These are phyloP conservation scores for Neonectria coccinea DNA, from an alignment of 2,329 filamentous ascomycete species.

Conservation along the genomic window DNA sequence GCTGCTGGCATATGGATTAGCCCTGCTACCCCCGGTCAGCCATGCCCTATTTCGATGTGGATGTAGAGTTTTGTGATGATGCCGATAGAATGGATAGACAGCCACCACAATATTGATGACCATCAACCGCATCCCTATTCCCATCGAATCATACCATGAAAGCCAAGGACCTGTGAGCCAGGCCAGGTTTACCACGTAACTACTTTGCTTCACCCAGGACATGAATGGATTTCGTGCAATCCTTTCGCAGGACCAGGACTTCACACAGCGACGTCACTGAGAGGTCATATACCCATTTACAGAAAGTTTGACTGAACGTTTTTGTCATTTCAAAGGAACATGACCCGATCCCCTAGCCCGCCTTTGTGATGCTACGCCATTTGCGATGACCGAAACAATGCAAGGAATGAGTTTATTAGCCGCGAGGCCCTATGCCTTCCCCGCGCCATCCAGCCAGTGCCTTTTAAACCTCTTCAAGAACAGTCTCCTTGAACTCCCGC, in stretches of 20 bases:
- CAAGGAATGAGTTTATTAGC: slow-evolving; percentile 52
- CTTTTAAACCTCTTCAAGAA: slow-evolving; percentile 91
- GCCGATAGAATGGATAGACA: slow-evolving; percentile 25
- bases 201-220: no score
- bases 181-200: neutral
- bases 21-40: neutral
- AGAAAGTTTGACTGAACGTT: slow-evolving; percentile 46
- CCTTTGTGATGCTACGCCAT: slow-evolving; percentile 59
- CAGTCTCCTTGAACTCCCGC: slow-evolving; percentile 98
- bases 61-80: slow-evolving; percentile 2
- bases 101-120: neutral
- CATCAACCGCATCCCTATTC: neutral
- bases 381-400: slow-evolving; percentile 58
- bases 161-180: neutral
- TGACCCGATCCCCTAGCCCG: slow-evolving; percentile 56
- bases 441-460: slow-evolving; percentile 48
- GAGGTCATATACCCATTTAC: slow-evolving; percentile 33
- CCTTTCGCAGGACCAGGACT: slow-evolving; percentile 13
- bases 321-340: slow-evolving; percentile 54
- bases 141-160: neutral
- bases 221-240: neutral
- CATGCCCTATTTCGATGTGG: slow-evolving; percentile 3
- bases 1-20: neutral
- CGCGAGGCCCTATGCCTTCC: slow-evolving; percentile 49
- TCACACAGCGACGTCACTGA: slow-evolving; percentile 30